A percentile compares a stretch with the other conserved stretches of the same genome.
phyloP scores from a whole-genome alignment of 169 alveolate genomes.

The Plasmodium chabaudi region DNA sequence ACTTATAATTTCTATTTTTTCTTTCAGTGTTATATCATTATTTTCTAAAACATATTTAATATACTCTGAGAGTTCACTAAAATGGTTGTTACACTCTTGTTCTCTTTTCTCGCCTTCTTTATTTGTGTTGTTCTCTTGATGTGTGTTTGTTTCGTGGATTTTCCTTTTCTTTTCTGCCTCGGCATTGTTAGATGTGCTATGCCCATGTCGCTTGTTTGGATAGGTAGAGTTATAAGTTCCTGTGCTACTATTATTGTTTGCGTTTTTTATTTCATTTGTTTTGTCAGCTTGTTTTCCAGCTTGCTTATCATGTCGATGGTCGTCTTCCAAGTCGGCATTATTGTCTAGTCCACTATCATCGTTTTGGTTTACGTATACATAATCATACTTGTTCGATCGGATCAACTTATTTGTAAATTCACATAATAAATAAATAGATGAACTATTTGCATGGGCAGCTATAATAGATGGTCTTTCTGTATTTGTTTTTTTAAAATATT shows the following conservation, averaged over 20 bases:
- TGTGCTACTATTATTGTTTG: too few relatives aligned
- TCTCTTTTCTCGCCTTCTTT: neutral
- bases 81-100: neutral
- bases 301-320: neutral
- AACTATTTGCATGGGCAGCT: conserved; percentile 5
- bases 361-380: conserved; percentile 14
- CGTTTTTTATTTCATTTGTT: neutral
- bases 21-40: neutral
- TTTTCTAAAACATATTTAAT: neutral
- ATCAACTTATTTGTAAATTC: conserved; percentile 69
- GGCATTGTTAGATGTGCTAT: neutral
- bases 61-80: neutral
- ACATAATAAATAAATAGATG: conserved; percentile 61
- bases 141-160: neutral
- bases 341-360: neutral
- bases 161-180: neutral
- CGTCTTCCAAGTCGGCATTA: neutral
- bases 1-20: conserved; percentile 74
- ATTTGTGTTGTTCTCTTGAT: neutral
- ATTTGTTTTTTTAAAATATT: neutral
- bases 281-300: neutral
- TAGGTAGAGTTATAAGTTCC: too few relatives aligned
- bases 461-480: neutral
- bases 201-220: too few relatives aligned
- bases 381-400: conserved; percentile 76